Conservation (phyloP, 495 filamentous ascomycete species). For the Astrothelium subdiscretum region DNA sequence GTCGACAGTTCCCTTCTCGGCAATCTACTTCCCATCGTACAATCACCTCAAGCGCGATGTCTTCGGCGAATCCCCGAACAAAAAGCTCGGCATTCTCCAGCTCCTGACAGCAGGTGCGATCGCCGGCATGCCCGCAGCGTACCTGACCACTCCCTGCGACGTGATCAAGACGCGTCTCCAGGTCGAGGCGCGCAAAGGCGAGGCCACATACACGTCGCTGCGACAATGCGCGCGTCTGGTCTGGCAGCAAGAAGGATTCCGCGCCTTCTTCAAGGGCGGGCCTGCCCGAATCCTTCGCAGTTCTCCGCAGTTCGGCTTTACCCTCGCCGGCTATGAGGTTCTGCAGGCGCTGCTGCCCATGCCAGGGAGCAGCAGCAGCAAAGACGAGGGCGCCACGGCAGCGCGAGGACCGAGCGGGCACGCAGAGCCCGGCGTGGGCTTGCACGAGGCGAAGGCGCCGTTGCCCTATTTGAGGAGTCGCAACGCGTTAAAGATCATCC, state of each 20-base stretch:
- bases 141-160: constrained; percentile 93
- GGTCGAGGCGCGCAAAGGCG: constrained; percentile 92
- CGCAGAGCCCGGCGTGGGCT: constrained; percentile 44
- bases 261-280: constrained; percentile 96
- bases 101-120: constrained; percentile 92
- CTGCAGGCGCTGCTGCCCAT: constrained; percentile 74
- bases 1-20: constrained; percentile 71
- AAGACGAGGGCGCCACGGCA: constrained; percentile 16
- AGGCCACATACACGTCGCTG: constrained; percentile 73
- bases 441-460: constrained; percentile 48
- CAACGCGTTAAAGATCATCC: constrained; percentile 93
- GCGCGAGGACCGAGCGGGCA: constrained; percentile 28
- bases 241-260: constrained; percentile 80
- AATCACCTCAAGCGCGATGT: constrained; percentile 84
- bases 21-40: constrained; percentile 98
- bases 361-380: constrained; percentile 48
- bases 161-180: constrained; percentile 98
- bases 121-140: constrained; percentile 96
- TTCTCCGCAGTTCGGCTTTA: constrained; percentile 96
- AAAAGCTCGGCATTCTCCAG: constrained; percentile 85
- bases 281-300: constrained; percentile 88
- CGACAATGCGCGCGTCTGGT: constrained; percentile 77
- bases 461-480: constrained; percentile 75
- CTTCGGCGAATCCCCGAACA: constrained; percentile 81
- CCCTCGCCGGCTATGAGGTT: constrained; percentile 86